Evolutionary conservation across 345 rosid species (phyloP), one percentile per base, ranked within the genome.

Genomic region (Acer negundo): DNA sequence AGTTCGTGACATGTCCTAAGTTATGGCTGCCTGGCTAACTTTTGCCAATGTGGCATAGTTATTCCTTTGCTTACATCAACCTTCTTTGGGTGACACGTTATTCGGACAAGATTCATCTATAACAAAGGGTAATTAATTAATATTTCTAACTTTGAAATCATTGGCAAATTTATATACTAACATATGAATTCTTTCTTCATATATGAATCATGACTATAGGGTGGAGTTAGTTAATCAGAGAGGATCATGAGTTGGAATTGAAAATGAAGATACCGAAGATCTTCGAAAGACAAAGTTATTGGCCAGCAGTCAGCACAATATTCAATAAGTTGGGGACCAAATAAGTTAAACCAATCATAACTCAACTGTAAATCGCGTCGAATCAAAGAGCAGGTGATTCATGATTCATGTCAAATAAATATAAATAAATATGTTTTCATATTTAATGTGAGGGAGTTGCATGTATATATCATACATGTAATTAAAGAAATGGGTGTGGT

Each of bases 291-390:
- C 62, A 70, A 67, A 40, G 61, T 66, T 70, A 80, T 62, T 38
- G 83, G 80, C 75, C 80, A 80, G 80, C 78, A 10, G 80, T 73
- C 80, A 80, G 80, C 78, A 10, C 16, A 79, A 59, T 69, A 46
- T 65, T 77, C 76, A 76, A 19, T 53, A 75, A 75, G 20, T 20
- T 16, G 38, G 77, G 76, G 78, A 58, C 76, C 82, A 15, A 62
- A 70, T 23, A 70, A 49, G 11, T 16, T 55, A 9, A 63, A 56
- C 53, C 76, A 56, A 20, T 40, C n/a, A 59, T 1, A 31, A 26
- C 31, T 13, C 62, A 6, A 28, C 53, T 47, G 53, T 2, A 47
- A 51, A 51, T 51, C 4, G 17, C 55, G 6, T 51, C 15, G 55
- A 51, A 51, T 1, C 55, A 0, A 51, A 51, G 19, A 51, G 4